Evolutionary conservation across 768 basidiomycete species (phyloP), one percentile per base, ranked within the genome.

Genomic region (Mycena metata): DNA sequence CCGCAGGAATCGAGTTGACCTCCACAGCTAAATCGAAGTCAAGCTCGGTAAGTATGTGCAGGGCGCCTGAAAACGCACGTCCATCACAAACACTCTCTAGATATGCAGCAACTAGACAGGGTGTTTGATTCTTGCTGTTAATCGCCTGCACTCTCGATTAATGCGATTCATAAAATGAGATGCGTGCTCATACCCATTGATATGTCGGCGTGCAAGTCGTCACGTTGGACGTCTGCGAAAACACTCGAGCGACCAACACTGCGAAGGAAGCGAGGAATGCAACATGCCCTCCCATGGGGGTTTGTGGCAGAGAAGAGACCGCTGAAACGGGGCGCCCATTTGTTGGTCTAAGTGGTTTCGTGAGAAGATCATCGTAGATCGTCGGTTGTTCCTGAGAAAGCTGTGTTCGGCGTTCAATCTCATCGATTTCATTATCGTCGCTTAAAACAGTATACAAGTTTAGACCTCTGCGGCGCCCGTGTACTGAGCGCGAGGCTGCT

Each of bases 101-200:
- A 75, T 83, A 86, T 2, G 88, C 83, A 10, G 83, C 78, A 35
- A 89, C 80, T 11, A 83, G 33, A 65, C 88, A 89, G 24, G 88
- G 87, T 24, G 79, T 86, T 70, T 89, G 88, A 42, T 65, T 58
- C 42, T 67, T 73, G 39, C 76, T 78, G 71, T 88, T 89, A 54
- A 81, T 68, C 5, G 83, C 69, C 85, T 67, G 64, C 23, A 24
- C 39, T 43, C 17, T 30, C 24, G 24, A 36, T 54, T 60, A 46
- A 47, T 35, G 8, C 11, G 2, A 55, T 16, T 43, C 51, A n/a
- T 13, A 15, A 3, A 24, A 24, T 19, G 17, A 41, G 19, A 30
- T 23, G 33, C 26, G 42, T 24, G 35, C 46, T 36, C 56, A 43
- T 59, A 83, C 84, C 84, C 84, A 85, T 59, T 74, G 64, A 71